phyloP scores from a whole-genome alignment of 2,329 filamentous ascomycete species.

The Neurospora crassa region DNA sequence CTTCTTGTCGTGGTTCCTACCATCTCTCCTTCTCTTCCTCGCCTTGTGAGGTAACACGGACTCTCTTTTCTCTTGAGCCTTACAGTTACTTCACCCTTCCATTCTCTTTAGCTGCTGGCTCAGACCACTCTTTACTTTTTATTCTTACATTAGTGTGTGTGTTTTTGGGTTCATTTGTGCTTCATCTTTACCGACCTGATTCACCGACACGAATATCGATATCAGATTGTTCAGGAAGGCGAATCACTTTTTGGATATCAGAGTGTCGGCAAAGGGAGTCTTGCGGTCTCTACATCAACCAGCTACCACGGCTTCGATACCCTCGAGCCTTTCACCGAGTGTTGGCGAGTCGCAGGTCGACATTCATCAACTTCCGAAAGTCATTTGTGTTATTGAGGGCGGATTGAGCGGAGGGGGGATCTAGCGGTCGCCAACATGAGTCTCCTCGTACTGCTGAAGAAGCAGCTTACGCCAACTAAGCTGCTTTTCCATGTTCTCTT shows the following conservation, averaged over 20 bases:
- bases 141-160: constrained; percentile 19
- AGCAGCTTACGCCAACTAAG: constrained; percentile 62
- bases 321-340: background rate
- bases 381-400: constrained; percentile 11
- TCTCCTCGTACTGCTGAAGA: constrained; percentile 35
- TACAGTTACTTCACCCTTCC: constrained; percentile 29
- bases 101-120: constrained; percentile 47
- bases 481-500: constrained; percentile 73
- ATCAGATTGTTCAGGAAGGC: background rate
- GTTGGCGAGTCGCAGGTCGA: constrained; percentile 44
- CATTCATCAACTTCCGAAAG: constrained; percentile 24
- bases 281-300: background rate
- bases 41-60: constrained; percentile 37
- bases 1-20: constrained; percentile 12
- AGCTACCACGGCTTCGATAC: background rate
- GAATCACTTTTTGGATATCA: background rate
- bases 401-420: constrained; percentile 18
- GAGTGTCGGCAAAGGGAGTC: background rate
- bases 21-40: constrained; percentile 22
- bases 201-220: background rate
- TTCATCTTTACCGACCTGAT: background rate
- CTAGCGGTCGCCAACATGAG: constrained; percentile 29
- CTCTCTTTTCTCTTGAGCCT: constrained; percentile 27
- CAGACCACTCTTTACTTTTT: constrained; percentile 43
- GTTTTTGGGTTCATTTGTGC: constrained; percentile 10